Percentiles rank a stretch among this genome's conserved stretches.
Evolutionary conservation across 768 basidiomycete genomes (phyloP).

Genomic region (Suillus variegatus): DNA sequence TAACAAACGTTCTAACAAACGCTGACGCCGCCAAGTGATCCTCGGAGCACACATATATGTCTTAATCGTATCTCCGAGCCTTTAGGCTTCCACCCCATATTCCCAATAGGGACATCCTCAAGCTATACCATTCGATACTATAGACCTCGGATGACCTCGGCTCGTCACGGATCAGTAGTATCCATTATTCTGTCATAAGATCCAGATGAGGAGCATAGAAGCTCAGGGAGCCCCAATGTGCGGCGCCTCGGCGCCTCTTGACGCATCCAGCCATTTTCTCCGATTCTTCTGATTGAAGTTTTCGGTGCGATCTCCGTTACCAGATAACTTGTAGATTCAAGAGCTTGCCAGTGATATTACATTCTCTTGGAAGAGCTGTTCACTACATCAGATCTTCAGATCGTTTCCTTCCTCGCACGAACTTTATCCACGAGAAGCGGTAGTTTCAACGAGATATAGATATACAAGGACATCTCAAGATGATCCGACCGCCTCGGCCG

Average conservation of each 20-base stretch:
- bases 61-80: constrained; percentile 8
- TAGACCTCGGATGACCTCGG: constrained; percentile 1
- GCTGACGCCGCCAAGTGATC: neutral
- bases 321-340: neutral
- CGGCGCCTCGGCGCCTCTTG: too few species aligned
- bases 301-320: neutral
- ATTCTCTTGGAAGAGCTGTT: neutral
- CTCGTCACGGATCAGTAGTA: neutral
- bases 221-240: neutral
- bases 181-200: neutral
- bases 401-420: neutral
- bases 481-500: neutral
- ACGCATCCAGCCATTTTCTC: neutral
- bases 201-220: neutral
- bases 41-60: neutral
- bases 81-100: constrained; percentile 26
- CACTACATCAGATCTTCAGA: neutral
- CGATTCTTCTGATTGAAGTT: neutral
- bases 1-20: neutral
- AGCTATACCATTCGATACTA: neutral
- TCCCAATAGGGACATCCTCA: constrained; percentile 14
- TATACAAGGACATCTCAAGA: neutral
- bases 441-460: neutral
- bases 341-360: neutral
- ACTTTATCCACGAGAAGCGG: neutral